phyloP scores from a whole-genome alignment of 768 basidiomycete species.

The Pilatotrama ljubarskyi region DNA sequence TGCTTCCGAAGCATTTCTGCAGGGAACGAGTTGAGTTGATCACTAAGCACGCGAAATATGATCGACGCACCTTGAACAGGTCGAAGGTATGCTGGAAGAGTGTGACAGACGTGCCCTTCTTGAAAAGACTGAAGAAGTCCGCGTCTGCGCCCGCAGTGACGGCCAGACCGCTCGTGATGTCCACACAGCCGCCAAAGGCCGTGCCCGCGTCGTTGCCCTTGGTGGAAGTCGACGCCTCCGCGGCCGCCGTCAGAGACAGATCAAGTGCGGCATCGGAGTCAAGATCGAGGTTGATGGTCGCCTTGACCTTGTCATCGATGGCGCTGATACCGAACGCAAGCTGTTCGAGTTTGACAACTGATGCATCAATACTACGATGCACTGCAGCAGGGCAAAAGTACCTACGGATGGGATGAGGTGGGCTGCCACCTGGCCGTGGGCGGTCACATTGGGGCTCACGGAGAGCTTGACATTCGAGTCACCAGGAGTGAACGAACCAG shows the following conservation, averaged over 20 bases:
- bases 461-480: conserved; percentile 43
- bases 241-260: conserved; percentile 26
- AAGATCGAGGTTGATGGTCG: conserved; percentile 43
- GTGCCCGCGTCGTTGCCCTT: conserved; percentile 14
- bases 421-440: conserved; percentile 43
- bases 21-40: not conserved
- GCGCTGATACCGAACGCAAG: conserved; percentile 47
- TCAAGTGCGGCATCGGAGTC: conserved; percentile 32
- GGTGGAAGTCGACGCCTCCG: not conserved
- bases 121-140: conserved; percentile 27
- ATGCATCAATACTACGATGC: not conserved
- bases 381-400: not conserved
- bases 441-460: conserved; percentile 40
- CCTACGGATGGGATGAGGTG: conserved; percentile 47
- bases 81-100: conserved; percentile 27
- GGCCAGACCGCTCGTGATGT: conserved; percentile 23
- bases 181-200: conserved; percentile 24
- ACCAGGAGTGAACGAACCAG: conserved; percentile 5
- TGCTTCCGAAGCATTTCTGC: conserved; percentile 25
- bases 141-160: conserved; percentile 26
- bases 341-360: not conserved
- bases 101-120: conserved; percentile 18
- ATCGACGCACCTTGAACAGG: conserved; percentile 26
- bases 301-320: conserved; percentile 37
- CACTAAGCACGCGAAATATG: not conserved